Evolutionary conservation across 1,284 basidiomycete species (phyloP).

Genomic region (Puccinia horiana): DNA sequence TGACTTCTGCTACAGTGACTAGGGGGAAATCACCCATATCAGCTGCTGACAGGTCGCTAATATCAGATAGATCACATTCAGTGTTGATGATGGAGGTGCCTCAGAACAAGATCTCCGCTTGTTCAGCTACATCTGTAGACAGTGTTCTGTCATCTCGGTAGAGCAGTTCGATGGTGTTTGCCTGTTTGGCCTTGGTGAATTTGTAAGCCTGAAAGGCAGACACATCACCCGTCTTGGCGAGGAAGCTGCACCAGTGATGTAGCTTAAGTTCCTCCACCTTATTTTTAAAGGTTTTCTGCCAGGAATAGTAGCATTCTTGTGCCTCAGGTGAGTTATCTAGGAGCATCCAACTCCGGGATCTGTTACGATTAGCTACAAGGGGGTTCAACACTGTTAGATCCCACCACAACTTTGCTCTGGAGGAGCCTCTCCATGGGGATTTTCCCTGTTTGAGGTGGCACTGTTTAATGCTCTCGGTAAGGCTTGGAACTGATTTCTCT

Average conservation of each 20-base stretch:
- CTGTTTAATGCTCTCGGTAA: background rate
- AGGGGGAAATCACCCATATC: background rate
- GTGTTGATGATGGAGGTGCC: conserved; percentile 18
- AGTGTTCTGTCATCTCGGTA: background rate
- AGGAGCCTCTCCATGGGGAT: background rate
- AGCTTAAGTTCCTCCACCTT: conserved; percentile 12
- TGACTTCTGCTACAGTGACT: background rate
- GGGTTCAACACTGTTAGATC: background rate
- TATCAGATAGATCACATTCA: background rate
- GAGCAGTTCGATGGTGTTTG: background rate
- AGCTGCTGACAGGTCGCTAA: background rate
- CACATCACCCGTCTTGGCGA: background rate
- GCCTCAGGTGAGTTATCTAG: conserved; percentile 4
- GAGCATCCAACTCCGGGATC: conserved; percentile 14
- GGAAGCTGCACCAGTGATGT: background rate
- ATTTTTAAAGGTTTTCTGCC: conserved; percentile 26
- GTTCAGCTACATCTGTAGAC: background rate
- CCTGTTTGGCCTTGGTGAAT: conserved; percentile 8
- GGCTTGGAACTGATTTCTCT: background rate
- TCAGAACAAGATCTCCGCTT: background rate
- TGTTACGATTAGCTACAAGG: background rate
- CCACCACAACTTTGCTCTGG: background rate
- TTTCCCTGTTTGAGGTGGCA: background rate
- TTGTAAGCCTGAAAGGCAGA: background rate
- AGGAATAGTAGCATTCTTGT: background rate